phyloP scores from a whole-genome alignment of 495 filamentous ascomycete species.

The Hyaloscypha variabilis region DNA sequence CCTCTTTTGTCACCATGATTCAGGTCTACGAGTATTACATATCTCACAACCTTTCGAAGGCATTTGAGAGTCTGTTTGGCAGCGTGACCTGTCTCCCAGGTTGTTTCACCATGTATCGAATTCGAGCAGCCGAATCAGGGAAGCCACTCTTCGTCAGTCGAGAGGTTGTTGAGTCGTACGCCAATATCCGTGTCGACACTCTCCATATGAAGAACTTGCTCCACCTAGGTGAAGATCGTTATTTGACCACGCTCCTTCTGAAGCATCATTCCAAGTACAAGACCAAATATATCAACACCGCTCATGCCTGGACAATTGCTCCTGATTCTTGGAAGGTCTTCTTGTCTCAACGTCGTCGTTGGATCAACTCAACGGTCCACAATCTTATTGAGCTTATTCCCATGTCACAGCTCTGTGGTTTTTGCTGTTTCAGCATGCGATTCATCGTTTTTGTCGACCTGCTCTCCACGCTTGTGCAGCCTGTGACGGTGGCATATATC shows the following conservation, averaged over 20 bases:
- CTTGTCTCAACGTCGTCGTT: constrained; percentile 95
- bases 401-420: constrained; percentile 91
- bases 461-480: constrained; percentile 87
- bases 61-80: constrained; percentile 97
- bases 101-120: constrained; percentile 98
- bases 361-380: constrained; percentile 99
- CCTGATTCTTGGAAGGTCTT: constrained; percentile 93
- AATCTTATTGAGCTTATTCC: constrained; percentile 96
- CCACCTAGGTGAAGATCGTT: constrained; percentile 94
- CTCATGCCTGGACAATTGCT: constrained; percentile 94
- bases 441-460: constrained; percentile 97
- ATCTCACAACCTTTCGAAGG: constrained; percentile 96
- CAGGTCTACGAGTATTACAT: constrained; percentile 99
- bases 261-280: constrained; percentile 93
- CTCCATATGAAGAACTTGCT: constrained; percentile 99
- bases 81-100: constrained; percentile 97
- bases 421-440: constrained; percentile 99
- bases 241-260: constrained; percentile 90
- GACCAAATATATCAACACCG: constrained; percentile 93
- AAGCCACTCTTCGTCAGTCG: constrained; percentile 95
- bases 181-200: constrained; percentile 93
- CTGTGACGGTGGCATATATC: constrained; percentile 91
- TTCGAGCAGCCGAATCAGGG: constrained; percentile 89
- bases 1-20: constrained; percentile 95
- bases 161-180: constrained; percentile 83